phyloP scores from a whole-genome alignment of 176 grass and related monocot genomes.

The Stipa capillata region DNA sequence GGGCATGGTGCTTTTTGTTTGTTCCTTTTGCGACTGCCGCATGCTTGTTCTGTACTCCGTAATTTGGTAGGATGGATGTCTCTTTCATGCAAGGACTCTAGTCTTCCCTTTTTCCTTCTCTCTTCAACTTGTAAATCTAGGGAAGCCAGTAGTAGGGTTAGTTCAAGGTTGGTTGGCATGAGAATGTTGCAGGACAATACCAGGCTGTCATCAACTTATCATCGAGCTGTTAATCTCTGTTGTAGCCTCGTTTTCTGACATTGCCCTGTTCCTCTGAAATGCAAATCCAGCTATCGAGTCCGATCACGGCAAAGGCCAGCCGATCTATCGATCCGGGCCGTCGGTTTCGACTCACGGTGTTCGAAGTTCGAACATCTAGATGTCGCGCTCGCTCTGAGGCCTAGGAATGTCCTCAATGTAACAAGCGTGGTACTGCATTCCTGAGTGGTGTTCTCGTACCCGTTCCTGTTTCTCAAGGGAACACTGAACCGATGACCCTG shows the following conservation, averaged over 20 bases:
- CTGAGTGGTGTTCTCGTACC: background rate
- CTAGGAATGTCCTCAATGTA: background rate
- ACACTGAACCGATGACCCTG: background rate
- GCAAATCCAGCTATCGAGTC: background rate
- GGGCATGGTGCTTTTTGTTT: background rate
- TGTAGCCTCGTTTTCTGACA: background rate
- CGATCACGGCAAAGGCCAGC: no score
- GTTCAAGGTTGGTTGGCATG: background rate
- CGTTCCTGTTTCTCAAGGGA: background rate
- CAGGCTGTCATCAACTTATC: background rate
- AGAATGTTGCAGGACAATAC: slow-evolving; percentile 8
- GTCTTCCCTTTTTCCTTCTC: background rate
- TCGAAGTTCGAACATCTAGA: no score
- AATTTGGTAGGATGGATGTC: slow-evolving; percentile 42
- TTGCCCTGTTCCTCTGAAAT: background rate
- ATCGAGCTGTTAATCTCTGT: background rate
- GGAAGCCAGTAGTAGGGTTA: background rate
- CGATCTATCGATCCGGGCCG: no score
- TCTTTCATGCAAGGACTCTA: slow-evolving; percentile 27
- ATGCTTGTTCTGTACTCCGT: background rate
- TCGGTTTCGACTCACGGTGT: no score
- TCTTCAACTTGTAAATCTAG: slow-evolving; percentile 26
- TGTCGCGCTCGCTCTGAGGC: no score
- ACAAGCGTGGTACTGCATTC: background rate
- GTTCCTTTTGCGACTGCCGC: background rate